phyloP scores from a whole-genome alignment of 805 yeast species.

The Yamadazyma nakazawae region DNA sequence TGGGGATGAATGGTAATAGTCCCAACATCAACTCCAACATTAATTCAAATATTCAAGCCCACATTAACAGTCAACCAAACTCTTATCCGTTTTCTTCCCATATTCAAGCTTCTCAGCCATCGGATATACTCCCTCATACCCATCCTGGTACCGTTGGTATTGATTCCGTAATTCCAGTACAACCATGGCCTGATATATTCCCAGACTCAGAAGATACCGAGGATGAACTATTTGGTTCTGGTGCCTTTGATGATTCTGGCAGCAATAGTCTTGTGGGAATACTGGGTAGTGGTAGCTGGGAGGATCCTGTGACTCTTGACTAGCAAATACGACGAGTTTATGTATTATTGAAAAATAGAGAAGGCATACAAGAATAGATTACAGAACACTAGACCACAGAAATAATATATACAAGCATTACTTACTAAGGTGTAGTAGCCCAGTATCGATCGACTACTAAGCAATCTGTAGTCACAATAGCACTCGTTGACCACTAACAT shows the following conservation, averaged over 20 bases:
- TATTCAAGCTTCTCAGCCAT: background rate
- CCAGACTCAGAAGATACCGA: background rate
- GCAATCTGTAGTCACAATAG: too few species aligned
- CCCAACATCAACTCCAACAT: background rate
- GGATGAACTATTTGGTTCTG: background rate
- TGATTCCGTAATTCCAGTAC: background rate
- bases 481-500: too few species aligned
- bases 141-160: background rate
- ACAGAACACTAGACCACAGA: too few species aligned
- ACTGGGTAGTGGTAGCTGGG: conserved; percentile 35
- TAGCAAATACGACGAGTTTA: conserved; percentile 7
- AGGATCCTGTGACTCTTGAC: conserved; percentile 38
- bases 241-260: background rate
- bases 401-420: too few species aligned
- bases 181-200: background rate
- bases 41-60: background rate
- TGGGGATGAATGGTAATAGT: background rate
- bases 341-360: too few species aligned
- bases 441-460: too few species aligned
- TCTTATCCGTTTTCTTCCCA: background rate
- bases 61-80: background rate
- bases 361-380: too few species aligned
- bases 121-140: background rate
- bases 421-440: too few species aligned
- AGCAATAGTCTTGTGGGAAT: background rate